Conservation (phyloP, 345 rosid genomes). For the Hevea brasiliensis region DNA sequence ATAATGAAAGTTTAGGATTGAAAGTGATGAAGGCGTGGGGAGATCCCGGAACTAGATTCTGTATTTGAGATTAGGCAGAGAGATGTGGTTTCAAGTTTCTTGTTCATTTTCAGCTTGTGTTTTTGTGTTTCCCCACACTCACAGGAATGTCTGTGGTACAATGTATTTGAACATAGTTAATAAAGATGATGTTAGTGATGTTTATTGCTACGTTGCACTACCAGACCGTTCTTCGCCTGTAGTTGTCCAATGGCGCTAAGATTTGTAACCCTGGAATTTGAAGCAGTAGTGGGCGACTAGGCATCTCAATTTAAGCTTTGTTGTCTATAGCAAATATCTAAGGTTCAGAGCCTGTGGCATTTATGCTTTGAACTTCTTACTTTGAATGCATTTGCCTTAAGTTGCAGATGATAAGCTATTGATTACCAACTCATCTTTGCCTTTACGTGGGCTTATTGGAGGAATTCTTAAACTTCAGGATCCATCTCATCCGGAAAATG, state of each 20-base stretch:
- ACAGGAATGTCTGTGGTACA: constrained; percentile 9
- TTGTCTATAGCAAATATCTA: too few species aligned
- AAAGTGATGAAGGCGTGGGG: constrained; percentile 14
- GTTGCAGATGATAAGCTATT: not conserved
- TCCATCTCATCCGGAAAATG: not conserved
- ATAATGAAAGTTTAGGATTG: constrained; percentile 20
- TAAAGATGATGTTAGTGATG: not conserved
- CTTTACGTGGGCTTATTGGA: not conserved
- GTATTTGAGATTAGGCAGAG: constrained; percentile 20
- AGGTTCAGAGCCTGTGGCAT: too few species aligned
- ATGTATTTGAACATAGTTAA: constrained; percentile 8
- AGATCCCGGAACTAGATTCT: constrained; percentile 19
- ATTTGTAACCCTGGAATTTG: too few species aligned
- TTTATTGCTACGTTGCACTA: too few species aligned
- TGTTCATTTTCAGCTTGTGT: constrained; percentile 1
- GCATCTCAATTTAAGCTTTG: too few species aligned
- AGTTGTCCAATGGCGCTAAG: too few species aligned
- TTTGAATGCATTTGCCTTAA: not conserved
- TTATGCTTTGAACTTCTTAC: too few species aligned
- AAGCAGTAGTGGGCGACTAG: too few species aligned
- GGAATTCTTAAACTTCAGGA: not conserved
- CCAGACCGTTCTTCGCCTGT: constrained; percentile 4
- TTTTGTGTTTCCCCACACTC: constrained; percentile 19
- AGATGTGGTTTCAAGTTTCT: constrained; percentile 17
- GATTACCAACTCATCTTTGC: not conserved